These are phyloP conservation scores for Rhodotorula glutinis DNA, from an alignment of 1,284 basidiomycete species.

Conservation along the genomic window DNA sequence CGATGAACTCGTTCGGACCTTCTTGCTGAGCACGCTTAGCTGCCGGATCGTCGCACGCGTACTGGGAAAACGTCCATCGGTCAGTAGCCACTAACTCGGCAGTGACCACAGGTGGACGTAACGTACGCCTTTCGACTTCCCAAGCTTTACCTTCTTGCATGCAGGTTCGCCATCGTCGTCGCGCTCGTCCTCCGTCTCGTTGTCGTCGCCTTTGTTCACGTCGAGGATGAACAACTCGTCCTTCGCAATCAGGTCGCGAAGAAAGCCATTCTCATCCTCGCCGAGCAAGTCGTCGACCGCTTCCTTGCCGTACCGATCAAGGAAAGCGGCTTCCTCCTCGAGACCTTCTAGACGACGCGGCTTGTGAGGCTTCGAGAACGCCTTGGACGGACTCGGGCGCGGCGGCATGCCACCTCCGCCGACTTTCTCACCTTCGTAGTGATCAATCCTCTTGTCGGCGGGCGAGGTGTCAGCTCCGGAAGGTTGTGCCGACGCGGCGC, in stretches of 20 bases:
- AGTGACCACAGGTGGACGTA: too few relatives aligned
- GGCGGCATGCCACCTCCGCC: neutral
- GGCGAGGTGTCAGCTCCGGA: too few relatives aligned
- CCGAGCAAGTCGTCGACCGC: slow-evolving; percentile 9
- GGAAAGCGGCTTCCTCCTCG: slow-evolving; percentile 12
- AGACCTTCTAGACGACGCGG: slow-evolving; percentile 1
- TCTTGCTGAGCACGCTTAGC: neutral
- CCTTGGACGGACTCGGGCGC: too few relatives aligned
- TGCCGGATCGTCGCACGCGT: slow-evolving; percentile 4
- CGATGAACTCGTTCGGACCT: slow-evolving; percentile 36
- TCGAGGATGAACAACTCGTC: slow-evolving; percentile 19
- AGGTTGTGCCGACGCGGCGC: too few relatives aligned
- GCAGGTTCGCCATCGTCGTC: neutral
- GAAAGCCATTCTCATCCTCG: neutral
- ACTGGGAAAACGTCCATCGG: too few relatives aligned
- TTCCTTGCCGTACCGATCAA: slow-evolving; percentile 9
- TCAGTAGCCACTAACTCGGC: too few relatives aligned
- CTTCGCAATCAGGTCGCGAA: neutral
- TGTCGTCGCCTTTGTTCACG: slow-evolving; percentile 20
- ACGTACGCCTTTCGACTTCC: neutral
- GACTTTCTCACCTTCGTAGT: neutral
- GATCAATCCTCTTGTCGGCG: too few relatives aligned
- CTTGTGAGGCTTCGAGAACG: neutral
- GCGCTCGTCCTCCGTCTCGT: slow-evolving; percentile 17
- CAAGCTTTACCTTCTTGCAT: neutral